A percentile compares a stretch with the other conserved stretches of the same genome.
Conservation (phyloP, 208 protist genomes). For the Leishmania braziliensis region DNA sequence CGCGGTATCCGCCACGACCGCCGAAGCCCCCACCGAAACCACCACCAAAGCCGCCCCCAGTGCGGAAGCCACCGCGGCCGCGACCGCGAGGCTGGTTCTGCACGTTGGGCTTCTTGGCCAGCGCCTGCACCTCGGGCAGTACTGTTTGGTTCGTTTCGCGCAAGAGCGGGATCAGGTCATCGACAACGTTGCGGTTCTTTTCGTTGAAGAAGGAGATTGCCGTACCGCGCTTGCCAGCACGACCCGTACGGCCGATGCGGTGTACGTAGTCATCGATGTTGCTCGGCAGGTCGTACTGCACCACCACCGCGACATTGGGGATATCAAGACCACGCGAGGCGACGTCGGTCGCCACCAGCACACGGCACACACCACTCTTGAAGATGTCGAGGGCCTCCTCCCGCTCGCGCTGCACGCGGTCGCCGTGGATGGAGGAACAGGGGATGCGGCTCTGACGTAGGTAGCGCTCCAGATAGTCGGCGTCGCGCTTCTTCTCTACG, state of each 20-base stretch:
- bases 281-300: conserved; percentile 98
- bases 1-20: conserved; percentile 24
- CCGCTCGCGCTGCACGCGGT: conserved; percentile 94
- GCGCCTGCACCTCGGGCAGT: conserved; percentile 68
- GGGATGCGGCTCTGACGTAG: conserved; percentile 85
- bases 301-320: conserved; percentile 96
- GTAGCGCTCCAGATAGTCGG: conserved; percentile 95
- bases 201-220: conserved; percentile 97
- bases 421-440: conserved; percentile 97
- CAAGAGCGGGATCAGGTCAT: conserved; percentile 87
- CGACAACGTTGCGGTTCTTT: conserved; percentile 92
- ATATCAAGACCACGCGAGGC: conserved; percentile 98
- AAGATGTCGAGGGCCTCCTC: conserved; percentile 93
- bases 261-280: conserved; percentile 99
- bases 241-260: conserved; percentile 99
- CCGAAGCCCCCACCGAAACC: conserved; percentile 28
- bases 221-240: conserved; percentile 96
- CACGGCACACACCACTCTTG: conserved; percentile 76
- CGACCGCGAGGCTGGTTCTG: conserved; percentile 51
- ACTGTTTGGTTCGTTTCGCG: conserved; percentile 85
- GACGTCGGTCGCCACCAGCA: conserved; percentile 98
- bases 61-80: conserved; percentile 51
- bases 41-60: conserved; percentile 34
- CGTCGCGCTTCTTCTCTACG: conserved; percentile 99
- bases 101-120: conserved; percentile 83